Evolutionary conservation across 257 asterid species (phyloP).

Genomic region (Catharanthus roseus): DNA sequence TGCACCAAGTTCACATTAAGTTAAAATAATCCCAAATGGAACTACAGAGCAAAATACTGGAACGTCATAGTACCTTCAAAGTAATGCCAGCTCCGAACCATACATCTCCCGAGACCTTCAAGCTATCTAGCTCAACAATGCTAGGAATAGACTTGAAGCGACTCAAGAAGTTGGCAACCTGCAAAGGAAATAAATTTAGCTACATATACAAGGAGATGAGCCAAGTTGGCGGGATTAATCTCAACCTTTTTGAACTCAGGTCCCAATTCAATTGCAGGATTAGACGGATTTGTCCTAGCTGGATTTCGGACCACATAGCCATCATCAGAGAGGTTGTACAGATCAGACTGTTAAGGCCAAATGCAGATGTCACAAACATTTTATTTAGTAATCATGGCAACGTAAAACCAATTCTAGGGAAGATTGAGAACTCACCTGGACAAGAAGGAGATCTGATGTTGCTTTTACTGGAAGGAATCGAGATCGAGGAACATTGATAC

Average conservation of each 20-base stretch:
- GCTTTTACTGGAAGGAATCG: constrained; percentile 99
- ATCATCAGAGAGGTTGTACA: constrained; percentile 77
- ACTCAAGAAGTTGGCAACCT: constrained; percentile 77
- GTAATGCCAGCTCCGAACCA: constrained; percentile 75
- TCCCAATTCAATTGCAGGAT: constrained; percentile 90
- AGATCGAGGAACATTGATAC: constrained; percentile 88
- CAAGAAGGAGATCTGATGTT: constrained; percentile 87
- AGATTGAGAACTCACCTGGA: constrained; percentile 56
- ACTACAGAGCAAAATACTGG: constrained; percentile 1
- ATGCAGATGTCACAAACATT: constrained; percentile 15
- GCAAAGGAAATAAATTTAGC: constrained; percentile 8
- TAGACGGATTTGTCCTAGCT: constrained; percentile 73
- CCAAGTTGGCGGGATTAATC: constrained; percentile 13
- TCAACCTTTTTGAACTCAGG: constrained; percentile 96
- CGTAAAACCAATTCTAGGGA: neutral
- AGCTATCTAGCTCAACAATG: constrained; percentile 77
- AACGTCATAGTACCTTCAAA: constrained; percentile 54
- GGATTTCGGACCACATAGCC: constrained; percentile 78
- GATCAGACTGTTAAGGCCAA: constrained; percentile 74
- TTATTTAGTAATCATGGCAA: neutral
- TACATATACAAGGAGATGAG: constrained; percentile 7
- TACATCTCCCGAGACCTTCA: constrained; percentile 90
- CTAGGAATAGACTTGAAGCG: constrained; percentile 96
- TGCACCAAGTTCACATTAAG: no score
- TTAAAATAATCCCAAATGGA: no score